These are phyloP conservation scores for Pharus latifolius DNA, from an alignment of 176 grass and related monocot genomes.

Conservation along the genomic window DNA sequence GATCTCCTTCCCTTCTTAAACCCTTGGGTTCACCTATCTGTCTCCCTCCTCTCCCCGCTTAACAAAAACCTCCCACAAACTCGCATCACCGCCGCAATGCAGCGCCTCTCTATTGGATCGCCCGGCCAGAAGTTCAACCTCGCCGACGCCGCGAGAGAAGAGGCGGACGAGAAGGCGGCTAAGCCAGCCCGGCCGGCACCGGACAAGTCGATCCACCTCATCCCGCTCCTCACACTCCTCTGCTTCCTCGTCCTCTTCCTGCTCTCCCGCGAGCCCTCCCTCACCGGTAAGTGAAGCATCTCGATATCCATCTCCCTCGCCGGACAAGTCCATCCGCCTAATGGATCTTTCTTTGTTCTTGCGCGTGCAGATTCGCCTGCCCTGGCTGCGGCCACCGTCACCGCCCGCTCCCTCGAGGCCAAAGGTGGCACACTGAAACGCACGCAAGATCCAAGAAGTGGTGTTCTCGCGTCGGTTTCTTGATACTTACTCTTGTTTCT, in stretches of 20 bases:
- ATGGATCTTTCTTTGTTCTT: not conserved
- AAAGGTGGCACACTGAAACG: not conserved
- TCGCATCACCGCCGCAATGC: constrained; percentile 34
- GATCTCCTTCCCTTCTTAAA: too few species aligned
- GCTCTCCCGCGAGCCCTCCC: constrained; percentile 58
- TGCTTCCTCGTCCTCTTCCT: constrained; percentile 87
- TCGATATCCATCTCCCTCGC: not conserved
- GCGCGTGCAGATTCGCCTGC: constrained; percentile 36
- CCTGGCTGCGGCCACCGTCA: constrained; percentile 6
- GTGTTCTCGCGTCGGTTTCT: not conserved
- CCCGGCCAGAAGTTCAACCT: constrained; percentile 15
- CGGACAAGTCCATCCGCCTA: not conserved
- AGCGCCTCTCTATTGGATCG: constrained; percentile 79
- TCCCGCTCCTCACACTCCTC: constrained; percentile 76
- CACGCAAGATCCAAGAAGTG: not conserved
- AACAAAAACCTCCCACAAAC: not conserved
- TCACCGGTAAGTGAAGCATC: constrained; percentile 16
- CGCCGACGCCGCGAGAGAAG: constrained; percentile 4
- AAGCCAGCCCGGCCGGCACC: constrained; percentile 27
- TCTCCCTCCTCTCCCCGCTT: too few species aligned
- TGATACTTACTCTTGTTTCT: not conserved
- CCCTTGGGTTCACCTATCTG: too few species aligned
- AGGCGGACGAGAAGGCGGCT: constrained; percentile 32
- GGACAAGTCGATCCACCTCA: constrained; percentile 66
- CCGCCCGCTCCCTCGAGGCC: constrained; percentile 24